Evolutionary conservation across 1,284 basidiomycete genomes (phyloP), one percentile per base, ranked within the genome.

Genomic region (Apiotrichum brassicae): DNA sequence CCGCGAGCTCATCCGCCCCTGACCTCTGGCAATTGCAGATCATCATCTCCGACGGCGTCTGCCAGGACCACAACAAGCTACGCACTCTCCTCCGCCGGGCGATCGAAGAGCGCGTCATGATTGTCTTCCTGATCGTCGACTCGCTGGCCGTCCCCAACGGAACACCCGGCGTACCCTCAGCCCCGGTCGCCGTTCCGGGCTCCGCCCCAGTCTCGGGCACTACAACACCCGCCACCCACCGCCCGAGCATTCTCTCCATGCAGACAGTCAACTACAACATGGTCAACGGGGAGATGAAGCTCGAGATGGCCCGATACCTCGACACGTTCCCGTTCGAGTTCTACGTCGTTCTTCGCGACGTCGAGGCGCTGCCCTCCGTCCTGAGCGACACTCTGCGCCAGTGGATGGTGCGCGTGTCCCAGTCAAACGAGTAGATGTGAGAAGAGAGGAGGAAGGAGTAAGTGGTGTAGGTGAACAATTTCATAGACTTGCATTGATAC

Each of bases 321-420:
- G 92, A 97, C 67, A 86, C 89, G 4, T 98, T 99, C 81, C 95
- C 95, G 0, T 98, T 98, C 75, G 91, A 97, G 75, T 95, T 95
- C 71, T 98, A 93, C 62, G 86, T 97, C 43, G 87, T 99, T 16
- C 75, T 99, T 39, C 78, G 91, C 53, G 83, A 88, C 62, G 90
- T 95, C 34, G 91, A 95, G 70, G 83, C 90, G 5, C 76, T 99
- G 37, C 95, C 95, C 0, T 87, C 91, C 48, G 89, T 97, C 13
- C 75, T 99, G 55, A 80, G 87, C n/a, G 83, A 85, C 37, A 97
- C 92, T 2, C 76, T 98, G 52, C 84, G 90, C 60, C 93, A 98
- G 70, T 99, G 73, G 73, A 71, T 74, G 64, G 61, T 68, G 23
- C 53, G 73, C 23, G 71, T 74, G 1, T 63, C 64, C 7, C 68